Conservation (phyloP, 2,329 filamentous ascomycete genomes). For the Colletotrichum lentis region DNA sequence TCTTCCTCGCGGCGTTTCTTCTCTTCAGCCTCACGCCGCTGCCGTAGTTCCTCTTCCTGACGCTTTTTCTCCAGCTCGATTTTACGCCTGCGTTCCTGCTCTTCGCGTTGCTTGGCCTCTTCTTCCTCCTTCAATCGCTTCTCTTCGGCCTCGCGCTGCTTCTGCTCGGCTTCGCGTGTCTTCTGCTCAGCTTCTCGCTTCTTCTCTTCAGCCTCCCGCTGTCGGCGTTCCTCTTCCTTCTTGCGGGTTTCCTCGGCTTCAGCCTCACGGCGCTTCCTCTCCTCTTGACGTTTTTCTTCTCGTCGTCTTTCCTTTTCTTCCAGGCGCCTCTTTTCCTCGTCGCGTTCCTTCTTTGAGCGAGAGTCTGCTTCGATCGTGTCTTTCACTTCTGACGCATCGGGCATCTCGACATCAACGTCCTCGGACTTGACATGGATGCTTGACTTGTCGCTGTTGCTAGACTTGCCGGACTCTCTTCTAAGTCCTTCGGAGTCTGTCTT, state of each 20-base stretch:
- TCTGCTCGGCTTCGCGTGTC: slow-evolving; percentile 44
- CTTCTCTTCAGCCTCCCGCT: slow-evolving; percentile 37
- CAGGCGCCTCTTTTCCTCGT: slow-evolving; percentile 47
- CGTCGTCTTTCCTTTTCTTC: slow-evolving; percentile 42
- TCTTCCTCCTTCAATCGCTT: slow-evolving; percentile 46
- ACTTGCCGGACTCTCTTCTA: slow-evolving; percentile 54
- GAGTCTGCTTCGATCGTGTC: slow-evolving; percentile 44
- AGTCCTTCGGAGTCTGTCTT: slow-evolving; percentile 51
- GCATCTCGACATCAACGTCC: slow-evolving; percentile 65
- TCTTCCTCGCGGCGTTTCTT: slow-evolving; percentile 44
- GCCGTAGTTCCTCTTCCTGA: slow-evolving; percentile 40
- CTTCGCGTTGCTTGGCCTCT: slow-evolving; percentile 44
- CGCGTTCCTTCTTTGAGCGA: slow-evolving; percentile 49
- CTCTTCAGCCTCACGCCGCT: slow-evolving; percentile 41
- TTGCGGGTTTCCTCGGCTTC: slow-evolving; percentile 47
- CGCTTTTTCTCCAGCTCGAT: slow-evolving; percentile 41
- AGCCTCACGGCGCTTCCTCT: slow-evolving; percentile 45
- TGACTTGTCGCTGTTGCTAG: slow-evolving; percentile 54
- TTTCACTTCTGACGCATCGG: slow-evolving; percentile 52
- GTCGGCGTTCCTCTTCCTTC: slow-evolving; percentile 38
- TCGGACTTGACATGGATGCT: slow-evolving; percentile 67
- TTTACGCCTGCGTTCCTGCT: slow-evolving; percentile 46
- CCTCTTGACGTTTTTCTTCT: slow-evolving; percentile 39
- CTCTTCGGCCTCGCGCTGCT: slow-evolving; percentile 50
- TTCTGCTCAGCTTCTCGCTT: slow-evolving; percentile 38